A percentile compares a stretch with the other conserved stretches of the same genome.
Conservation (phyloP, 2,329 filamentous ascomycete genomes). For the Monosporascus cannonballus region DNA sequence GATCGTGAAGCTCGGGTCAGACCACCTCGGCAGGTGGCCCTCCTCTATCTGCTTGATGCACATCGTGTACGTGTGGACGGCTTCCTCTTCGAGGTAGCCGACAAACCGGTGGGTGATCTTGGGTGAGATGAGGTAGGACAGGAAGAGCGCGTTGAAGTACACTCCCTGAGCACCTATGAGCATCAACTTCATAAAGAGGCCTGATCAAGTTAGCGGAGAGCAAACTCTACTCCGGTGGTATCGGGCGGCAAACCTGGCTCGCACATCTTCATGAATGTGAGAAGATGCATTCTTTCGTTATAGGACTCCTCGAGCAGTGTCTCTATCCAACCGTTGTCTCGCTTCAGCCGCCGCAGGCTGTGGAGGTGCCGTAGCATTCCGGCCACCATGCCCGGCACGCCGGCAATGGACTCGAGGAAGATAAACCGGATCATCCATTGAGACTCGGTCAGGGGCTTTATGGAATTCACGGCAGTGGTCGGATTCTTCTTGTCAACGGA, state of each 20-base stretch:
- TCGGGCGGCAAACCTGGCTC: slow-evolving; percentile 51
- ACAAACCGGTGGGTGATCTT: slow-evolving; percentile 91
- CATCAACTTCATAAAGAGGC: slow-evolving; percentile 86
- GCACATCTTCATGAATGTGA: slow-evolving; percentile 89
- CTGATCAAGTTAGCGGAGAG: slow-evolving; percentile 30
- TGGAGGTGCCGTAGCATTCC: slow-evolving; percentile 89
- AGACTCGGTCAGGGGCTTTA: slow-evolving; percentile 66
- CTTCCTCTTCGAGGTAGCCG: slow-evolving; percentile 95
- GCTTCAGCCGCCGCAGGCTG: slow-evolving; percentile 76
- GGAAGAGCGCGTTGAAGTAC: slow-evolving; percentile 92
- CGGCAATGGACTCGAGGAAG: slow-evolving; percentile 91
- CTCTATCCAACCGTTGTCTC: slow-evolving; percentile 97
- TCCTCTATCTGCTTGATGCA: slow-evolving; percentile 81
- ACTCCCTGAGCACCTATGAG: slow-evolving; percentile 90
- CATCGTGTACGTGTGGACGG: slow-evolving; percentile 89
- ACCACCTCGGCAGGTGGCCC: slow-evolving; percentile 80
- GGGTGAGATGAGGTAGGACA: slow-evolving; percentile 81
- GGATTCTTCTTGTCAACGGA: slow-evolving; percentile 53
- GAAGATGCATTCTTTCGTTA: slow-evolving; percentile 89
- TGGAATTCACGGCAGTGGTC: slow-evolving; percentile 45
- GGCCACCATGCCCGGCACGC: slow-evolving; percentile 93
- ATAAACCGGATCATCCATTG: slow-evolving; percentile 90
- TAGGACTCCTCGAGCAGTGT: slow-evolving; percentile 84
- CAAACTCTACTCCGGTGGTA: background rate
- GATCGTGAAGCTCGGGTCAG: slow-evolving; percentile 60